Conservation (phyloP, 495 filamentous ascomycete genomes). For the Lasiosphaeria miniovina region DNA sequence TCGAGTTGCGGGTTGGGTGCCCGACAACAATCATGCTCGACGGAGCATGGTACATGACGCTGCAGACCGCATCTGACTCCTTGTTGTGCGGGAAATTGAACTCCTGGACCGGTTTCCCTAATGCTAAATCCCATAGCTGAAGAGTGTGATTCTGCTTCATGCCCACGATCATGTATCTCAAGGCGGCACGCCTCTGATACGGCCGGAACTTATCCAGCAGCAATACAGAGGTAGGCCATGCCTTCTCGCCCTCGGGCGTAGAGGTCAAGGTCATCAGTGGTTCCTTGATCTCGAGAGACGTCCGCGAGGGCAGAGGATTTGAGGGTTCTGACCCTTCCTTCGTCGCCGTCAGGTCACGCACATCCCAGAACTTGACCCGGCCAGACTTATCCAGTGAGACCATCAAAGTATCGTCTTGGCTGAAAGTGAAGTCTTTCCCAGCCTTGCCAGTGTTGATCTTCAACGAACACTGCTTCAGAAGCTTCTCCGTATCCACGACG, state of each 20-base stretch:
- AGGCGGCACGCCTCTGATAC: constrained; percentile 77
- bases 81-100: constrained; percentile 94
- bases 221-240: constrained; percentile 92
- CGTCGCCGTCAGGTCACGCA: constrained; percentile 65
- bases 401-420: constrained; percentile 89
- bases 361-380: constrained; percentile 94
- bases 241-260: constrained; percentile 76
- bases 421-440: constrained; percentile 96
- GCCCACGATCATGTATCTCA: constrained; percentile 92
- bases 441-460: constrained; percentile 97
- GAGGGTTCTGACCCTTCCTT: constrained; percentile 52
- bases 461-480: constrained; percentile 77
- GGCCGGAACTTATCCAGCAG: constrained; percentile 93
- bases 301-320: constrained; percentile 49
- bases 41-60: constrained; percentile 84
- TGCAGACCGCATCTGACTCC: constrained; percentile 95
- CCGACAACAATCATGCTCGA: constrained; percentile 92
- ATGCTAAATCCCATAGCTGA: constrained; percentile 96
- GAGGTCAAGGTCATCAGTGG: constrained; percentile 76
- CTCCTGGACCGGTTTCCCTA: constrained; percentile 93
- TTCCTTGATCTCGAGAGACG: constrained; percentile 67
- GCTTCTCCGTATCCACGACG: constrained; percentile 77
- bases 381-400: constrained; percentile 96
- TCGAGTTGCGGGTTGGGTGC: constrained; percentile 93
- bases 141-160: constrained; percentile 99